Evolutionary conservation across 129 eudicot genomes (phyloP).

Genomic region (Centella asiatica): DNA sequence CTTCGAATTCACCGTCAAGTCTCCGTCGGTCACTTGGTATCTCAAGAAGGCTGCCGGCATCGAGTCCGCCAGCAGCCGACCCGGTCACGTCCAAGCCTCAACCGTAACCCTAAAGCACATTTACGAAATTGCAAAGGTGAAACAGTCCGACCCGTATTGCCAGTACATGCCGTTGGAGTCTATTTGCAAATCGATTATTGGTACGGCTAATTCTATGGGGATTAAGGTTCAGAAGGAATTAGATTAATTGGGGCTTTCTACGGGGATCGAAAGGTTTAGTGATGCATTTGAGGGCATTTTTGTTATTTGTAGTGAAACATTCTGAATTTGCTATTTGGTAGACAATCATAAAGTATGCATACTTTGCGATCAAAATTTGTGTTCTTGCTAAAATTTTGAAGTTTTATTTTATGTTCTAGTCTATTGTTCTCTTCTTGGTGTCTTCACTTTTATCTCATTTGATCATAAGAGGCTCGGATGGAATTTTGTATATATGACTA

Average conservation of each 20-base stretch:
- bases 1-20: slow-evolving; percentile 57
- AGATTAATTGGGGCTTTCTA: slow-evolving; percentile 29
- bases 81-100: slow-evolving; percentile 61
- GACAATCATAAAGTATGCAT: too few species aligned
- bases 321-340: too few species aligned
- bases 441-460: too few species aligned
- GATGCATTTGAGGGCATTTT: too few species aligned
- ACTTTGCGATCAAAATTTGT: too few species aligned
- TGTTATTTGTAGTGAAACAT: too few species aligned
- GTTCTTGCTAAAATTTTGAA: too few species aligned
- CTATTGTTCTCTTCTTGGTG: too few species aligned
- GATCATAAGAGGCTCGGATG: too few species aligned
- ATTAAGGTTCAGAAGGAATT: slow-evolving; percentile 64
- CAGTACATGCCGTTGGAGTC: slow-evolving; percentile 66
- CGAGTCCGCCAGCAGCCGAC: slow-evolving; percentile 49
- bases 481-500: too few species aligned
- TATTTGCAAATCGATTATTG: slow-evolving; percentile 61
- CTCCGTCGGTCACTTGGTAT: slow-evolving; percentile 78
- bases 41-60: slow-evolving; percentile 78
- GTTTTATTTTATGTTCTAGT: too few species aligned
- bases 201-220: slow-evolving; percentile 84
- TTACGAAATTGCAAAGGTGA: slow-evolving; percentile 77
- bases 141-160: slow-evolving; percentile 63
- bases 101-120: slow-evolving; percentile 62
- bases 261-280: too few species aligned